Base-by-base conservation (phyloP, 2,329 filamentous ascomycete genomes). In the Fusarium tricinctum region DNA sequence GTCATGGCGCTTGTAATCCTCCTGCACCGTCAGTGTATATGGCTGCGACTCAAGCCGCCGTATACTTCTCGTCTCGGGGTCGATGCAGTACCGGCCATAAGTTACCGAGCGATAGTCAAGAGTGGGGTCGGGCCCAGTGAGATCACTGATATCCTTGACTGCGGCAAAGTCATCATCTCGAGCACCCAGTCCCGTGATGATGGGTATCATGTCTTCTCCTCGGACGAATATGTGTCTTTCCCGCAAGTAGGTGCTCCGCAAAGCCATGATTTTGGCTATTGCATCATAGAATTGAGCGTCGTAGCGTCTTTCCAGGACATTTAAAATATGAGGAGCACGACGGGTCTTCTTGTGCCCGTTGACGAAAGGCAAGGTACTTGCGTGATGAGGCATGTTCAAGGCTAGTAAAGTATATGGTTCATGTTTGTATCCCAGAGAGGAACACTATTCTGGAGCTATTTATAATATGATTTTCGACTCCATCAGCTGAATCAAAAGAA, bases 1-100 rank as follows among this genome's bases (percentile, higher is more conserved):
- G 63, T 76, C 75, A 57, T 76, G 69, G 17, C 75, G 72, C 53
- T 70, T 72, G 53, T 71, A 76, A 58, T 76, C 73, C 51, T 76
- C 74, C 28, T 71, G 63, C 4, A 66, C 63, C 13, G 74, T 71
- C 19, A 76, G 53, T 17, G 65, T 59, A 55, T 72, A 76, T 5
- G 72, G 72, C 55, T 76, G 75, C 26, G 64, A 58, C 57, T 75
- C 72, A 20, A 76, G 70, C 15, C 75, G 64, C 4, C 72, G 70
- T 44, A 76, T 60, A 35, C 54, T 67, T 8, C 59, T 45, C n/a
- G 68, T 63, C 26, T 66, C 66, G 28, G 63, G 49, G 43, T 76
- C 74, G 38, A 74, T 53, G 49, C 61, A 74, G 56, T 73, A 76
- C 20, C 71, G 63, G 10, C 73, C 73, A 49, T 70, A 72, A 13